Conservation (phyloP, 805 yeast species). For the Suhomyces sp. region DNA sequence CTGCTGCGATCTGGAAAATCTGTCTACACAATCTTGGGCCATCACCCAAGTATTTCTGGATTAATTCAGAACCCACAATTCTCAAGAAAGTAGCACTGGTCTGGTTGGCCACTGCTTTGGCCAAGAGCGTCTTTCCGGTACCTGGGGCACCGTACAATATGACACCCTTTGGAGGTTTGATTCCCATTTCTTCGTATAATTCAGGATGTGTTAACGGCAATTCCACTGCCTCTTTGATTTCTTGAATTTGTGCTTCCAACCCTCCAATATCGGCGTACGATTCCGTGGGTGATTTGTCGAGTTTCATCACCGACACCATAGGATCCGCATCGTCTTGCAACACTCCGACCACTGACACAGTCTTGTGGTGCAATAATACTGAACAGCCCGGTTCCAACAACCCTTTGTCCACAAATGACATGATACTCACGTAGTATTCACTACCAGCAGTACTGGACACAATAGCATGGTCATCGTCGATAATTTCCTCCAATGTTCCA, state of each 20-base stretch:
- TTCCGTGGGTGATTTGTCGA: constrained; percentile 96
- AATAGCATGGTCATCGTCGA: constrained; percentile 98
- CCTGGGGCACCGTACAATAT: constrained; percentile 97
- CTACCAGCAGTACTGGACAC: constrained; percentile 95
- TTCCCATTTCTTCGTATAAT: constrained; percentile 97
- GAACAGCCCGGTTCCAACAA: constrained; percentile 96
- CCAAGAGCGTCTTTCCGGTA: constrained; percentile 92
- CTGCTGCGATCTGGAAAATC: constrained; percentile 93
- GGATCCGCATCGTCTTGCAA: constrained; percentile 97
- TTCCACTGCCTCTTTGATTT: constrained; percentile 95
- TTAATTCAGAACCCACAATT: constrained; percentile 95
- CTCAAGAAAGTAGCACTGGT: constrained; percentile 94
- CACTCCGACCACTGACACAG: constrained; percentile 97
- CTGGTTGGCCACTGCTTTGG: constrained; percentile 98
- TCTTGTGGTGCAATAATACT: constrained; percentile 90
- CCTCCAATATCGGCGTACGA: constrained; percentile 98
- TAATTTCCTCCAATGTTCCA: constrained; percentile 94
- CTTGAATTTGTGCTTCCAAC: constrained; percentile 91
- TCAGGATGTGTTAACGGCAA: constrained; percentile 96
- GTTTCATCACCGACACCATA: constrained; percentile 95
- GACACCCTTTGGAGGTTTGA: constrained; percentile 97
- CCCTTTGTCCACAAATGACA: constrained; percentile 96
- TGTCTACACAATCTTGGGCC: constrained; percentile 95
- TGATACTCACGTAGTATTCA: constrained; percentile 92
- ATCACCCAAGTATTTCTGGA: constrained; percentile 96